Percentiles rank a stretch among this genome's conserved stretches.
These are phyloP conservation scores for Rhodotorula sp. DNA, from an alignment of 1,284 basidiomycete species.

Conservation along the genomic window DNA sequence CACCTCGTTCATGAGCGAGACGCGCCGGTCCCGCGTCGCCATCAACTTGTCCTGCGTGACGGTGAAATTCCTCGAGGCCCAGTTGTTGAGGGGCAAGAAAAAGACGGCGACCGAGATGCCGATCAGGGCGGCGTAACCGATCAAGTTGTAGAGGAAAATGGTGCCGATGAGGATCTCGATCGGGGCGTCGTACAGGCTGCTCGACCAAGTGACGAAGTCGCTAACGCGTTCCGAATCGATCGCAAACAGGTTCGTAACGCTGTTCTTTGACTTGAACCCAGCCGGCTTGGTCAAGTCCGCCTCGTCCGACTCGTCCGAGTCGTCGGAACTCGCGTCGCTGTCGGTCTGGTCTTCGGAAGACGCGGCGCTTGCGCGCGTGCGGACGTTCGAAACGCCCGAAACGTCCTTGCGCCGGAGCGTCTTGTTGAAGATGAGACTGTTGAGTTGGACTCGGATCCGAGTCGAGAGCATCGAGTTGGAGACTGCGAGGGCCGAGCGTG, in stretches of 20 bases:
- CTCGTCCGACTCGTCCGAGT: slow-evolving; percentile 57
- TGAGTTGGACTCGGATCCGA: slow-evolving; percentile 70
- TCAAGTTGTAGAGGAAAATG: slow-evolving; percentile 72
- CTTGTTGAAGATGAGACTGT: slow-evolving; percentile 82
- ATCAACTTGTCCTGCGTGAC: slow-evolving; percentile 74
- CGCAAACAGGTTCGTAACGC: slow-evolving; percentile 74
- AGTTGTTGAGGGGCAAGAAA: slow-evolving; percentile 84
- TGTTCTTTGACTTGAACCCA: slow-evolving; percentile 73
- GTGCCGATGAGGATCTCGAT: slow-evolving; percentile 73
- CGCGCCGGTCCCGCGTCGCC: slow-evolving; percentile 69
- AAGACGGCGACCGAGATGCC: slow-evolving; percentile 78
- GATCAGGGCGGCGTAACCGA: slow-evolving; percentile 67
- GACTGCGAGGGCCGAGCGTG: slow-evolving; percentile 57
- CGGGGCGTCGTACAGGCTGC: slow-evolving; percentile 63
- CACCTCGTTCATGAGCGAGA: slow-evolving; percentile 89
- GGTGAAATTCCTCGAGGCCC: slow-evolving; percentile 80
- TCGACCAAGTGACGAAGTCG: slow-evolving; percentile 41
- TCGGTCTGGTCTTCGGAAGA: slow-evolving; percentile 40
- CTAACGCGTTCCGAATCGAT: slow-evolving; percentile 70
- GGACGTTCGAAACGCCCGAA: slow-evolving; percentile 36
- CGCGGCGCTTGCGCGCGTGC: slow-evolving; percentile 44
- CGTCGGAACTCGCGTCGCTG: slow-evolving; percentile 10
- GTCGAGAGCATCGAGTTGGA: slow-evolving; percentile 62
- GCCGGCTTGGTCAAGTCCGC: slow-evolving; percentile 7
- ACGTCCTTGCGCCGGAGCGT: slow-evolving; percentile 58